Conservation (phyloP, 2,329 filamentous ascomycete genomes). For the Exserohilum rostratum region DNA sequence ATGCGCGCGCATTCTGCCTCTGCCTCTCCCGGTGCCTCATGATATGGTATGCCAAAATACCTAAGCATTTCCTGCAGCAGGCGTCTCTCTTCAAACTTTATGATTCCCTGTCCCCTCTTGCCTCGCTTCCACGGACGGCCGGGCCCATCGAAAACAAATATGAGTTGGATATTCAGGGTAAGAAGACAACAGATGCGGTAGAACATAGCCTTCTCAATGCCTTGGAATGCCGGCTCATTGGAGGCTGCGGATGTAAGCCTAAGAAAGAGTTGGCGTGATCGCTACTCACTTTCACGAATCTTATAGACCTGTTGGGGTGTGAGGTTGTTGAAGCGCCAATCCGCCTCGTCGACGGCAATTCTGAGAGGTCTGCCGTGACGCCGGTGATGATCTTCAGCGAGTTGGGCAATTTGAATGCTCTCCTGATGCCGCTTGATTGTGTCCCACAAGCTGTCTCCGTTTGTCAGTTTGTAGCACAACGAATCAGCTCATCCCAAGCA, state of each 20-base stretch:
- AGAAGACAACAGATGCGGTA: slow-evolving; percentile 54
- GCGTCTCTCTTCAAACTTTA: slow-evolving; percentile 42
- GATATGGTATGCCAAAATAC: slow-evolving; percentile 50
- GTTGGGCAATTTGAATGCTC: slow-evolving; percentile 43
- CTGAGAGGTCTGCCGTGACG: slow-evolving; percentile 45
- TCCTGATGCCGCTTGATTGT: slow-evolving; percentile 46
- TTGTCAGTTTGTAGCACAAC: neutral
- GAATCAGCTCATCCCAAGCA: neutral
- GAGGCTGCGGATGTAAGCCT: slow-evolving; percentile 21
- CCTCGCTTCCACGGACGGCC: slow-evolving; percentile 50
- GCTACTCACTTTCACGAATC: slow-evolving; percentile 44
- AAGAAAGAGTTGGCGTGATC: neutral
- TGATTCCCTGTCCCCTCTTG: slow-evolving; percentile 32
- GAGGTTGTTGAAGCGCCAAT: slow-evolving; percentile 54
- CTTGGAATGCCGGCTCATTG: slow-evolving; percentile 45
- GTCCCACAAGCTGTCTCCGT: slow-evolving; percentile 43
- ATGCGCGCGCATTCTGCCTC: slow-evolving; percentile 57
- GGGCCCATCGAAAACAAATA: slow-evolving; percentile 63
- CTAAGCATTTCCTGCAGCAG: slow-evolving; percentile 48
- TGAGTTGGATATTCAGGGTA: slow-evolving; percentile 56
- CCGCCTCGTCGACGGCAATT: slow-evolving; percentile 53
- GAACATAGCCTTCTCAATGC: slow-evolving; percentile 52
- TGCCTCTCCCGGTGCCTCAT: slow-evolving; percentile 55
- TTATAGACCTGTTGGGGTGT: slow-evolving; percentile 39
- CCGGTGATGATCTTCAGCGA: slow-evolving; percentile 47